Evolutionary conservation across 2,329 filamentous ascomycete species (phyloP).

Genomic region (Penicillium fuscoglaucum): DNA sequence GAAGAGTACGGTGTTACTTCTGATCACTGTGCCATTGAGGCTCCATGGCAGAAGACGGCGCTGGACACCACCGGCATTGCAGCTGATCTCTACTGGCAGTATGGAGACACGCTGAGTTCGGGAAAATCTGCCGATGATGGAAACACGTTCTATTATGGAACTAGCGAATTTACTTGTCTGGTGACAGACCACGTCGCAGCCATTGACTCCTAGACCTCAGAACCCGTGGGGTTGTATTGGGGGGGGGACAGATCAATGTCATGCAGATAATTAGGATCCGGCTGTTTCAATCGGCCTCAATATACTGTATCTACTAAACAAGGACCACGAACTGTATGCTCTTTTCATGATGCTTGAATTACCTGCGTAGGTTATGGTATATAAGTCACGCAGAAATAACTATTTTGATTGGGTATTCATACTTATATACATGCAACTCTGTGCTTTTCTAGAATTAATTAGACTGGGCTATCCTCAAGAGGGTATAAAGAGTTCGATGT

Average conservation of each 20-base stretch:
- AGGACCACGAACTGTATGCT: background rate
- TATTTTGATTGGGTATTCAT: conserved; percentile 3
- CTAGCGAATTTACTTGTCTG: conserved; percentile 32
- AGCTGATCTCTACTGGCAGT: conserved; percentile 45
- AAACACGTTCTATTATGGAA: conserved; percentile 37
- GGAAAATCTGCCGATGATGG: conserved; percentile 34
- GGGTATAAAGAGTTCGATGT: background rate
- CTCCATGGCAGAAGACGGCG: conserved; percentile 40
- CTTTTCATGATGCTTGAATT: too few relatives aligned
- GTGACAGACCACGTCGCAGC: conserved; percentile 35
- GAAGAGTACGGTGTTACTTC: conserved; percentile 43
- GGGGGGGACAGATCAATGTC: background rate
- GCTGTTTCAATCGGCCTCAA: background rate
- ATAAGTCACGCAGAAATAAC: background rate
- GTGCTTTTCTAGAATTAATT: background rate
- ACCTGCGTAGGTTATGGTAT: background rate
- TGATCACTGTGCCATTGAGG: conserved; percentile 31
- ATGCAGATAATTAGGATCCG: background rate
- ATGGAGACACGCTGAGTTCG: conserved; percentile 32
- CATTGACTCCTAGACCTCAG: background rate
- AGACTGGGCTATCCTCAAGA: background rate
- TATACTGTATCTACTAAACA: background rate
- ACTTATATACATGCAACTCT: background rate
- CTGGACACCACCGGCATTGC: conserved; percentile 36
- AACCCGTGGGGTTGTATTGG: background rate